A percentile compares a stretch with the other conserved stretches of the same genome.
These are phyloP conservation scores for Protomyces macrosporus DNA, from an alignment of 1,139 yeast genomes.

Conservation along the genomic window DNA sequence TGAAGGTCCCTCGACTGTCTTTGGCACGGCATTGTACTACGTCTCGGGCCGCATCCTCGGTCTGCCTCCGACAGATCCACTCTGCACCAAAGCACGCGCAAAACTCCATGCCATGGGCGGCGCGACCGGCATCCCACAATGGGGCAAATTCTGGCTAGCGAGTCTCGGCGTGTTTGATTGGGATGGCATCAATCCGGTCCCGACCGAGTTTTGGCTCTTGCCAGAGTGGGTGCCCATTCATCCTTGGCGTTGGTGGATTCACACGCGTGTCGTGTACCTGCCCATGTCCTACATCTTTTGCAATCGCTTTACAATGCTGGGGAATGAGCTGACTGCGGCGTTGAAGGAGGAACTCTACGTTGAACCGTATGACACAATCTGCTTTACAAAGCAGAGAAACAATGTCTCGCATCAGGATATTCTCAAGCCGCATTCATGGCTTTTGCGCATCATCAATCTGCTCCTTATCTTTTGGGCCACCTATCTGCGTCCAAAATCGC, in stretches of 20 bases:
- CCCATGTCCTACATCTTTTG: constrained; percentile 80
- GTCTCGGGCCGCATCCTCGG: constrained; percentile 74
- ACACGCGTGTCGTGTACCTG: constrained; percentile 84
- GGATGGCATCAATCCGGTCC: constrained; percentile 98
- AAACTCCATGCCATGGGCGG: constrained; percentile 64
- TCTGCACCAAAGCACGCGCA: constrained; percentile 68
- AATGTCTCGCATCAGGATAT: constrained; percentile 87
- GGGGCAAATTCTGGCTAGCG: constrained; percentile 95
- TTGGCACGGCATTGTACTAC: constrained; percentile 88
- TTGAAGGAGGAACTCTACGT: constrained; percentile 74
- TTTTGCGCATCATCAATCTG: constrained; percentile 61
- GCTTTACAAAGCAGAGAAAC: constrained; percentile 68
- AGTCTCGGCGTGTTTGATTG: constrained; percentile 75
- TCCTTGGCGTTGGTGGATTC: constrained; percentile 99
- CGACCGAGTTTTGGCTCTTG: constrained; percentile 87
- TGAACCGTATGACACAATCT: constrained; percentile 58
- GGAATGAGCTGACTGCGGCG: constrained; percentile 59
- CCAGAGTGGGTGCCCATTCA: constrained; percentile 80
- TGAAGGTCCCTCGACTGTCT: constrained; percentile 86
- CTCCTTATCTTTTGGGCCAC: constrained; percentile 60
- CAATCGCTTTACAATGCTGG: constrained; percentile 47
- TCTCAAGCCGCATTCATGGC: constrained; percentile 80
- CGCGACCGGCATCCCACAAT: constrained; percentile 84
- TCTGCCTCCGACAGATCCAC: constrained; percentile 65
- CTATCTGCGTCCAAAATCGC: constrained; percentile 67